Evolutionary conservation across 1,139 yeast genomes (phyloP).

Genomic region (Taphrina flavorubra): DNA sequence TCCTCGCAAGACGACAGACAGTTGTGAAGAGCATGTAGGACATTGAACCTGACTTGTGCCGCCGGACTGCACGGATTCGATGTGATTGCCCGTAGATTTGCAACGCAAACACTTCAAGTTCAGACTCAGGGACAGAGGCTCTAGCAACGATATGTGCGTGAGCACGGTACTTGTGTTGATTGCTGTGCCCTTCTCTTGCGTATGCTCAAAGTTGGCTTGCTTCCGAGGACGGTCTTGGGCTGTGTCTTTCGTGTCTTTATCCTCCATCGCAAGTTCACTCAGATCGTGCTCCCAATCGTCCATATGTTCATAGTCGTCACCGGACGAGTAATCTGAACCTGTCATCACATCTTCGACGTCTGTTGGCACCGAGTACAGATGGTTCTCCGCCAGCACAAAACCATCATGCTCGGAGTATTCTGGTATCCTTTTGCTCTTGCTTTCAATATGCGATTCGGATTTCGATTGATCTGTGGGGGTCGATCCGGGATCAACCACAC

Average conservation of each 20-base stretch:
- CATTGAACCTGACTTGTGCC: slow-evolving; percentile 46
- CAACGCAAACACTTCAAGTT: slow-evolving; percentile 54
- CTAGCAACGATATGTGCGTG: slow-evolving; percentile 52
- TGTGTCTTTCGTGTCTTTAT: not conserved
- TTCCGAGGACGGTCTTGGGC: not conserved
- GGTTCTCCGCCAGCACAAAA: slow-evolving; percentile 12
- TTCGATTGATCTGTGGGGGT: not conserved
- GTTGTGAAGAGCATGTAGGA: slow-evolving; percentile 21
- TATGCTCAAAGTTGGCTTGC: not conserved
- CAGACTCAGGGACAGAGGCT: slow-evolving; percentile 51
- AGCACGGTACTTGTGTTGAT: slow-evolving; percentile 48
- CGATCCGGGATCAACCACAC: not conserved
- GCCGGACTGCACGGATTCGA: slow-evolving; percentile 15
- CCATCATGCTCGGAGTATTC: slow-evolving; percentile 19
- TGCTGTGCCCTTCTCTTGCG: slow-evolving; percentile 29
- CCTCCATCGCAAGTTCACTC: not conserved
- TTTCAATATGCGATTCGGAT: not conserved
- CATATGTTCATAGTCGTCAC: slow-evolving; percentile 33
- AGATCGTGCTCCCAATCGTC: slow-evolving; percentile 33
- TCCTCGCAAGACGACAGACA: slow-evolving; percentile 21
- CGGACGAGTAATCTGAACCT: slow-evolving; percentile 13
- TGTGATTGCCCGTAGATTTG: slow-evolving; percentile 49
- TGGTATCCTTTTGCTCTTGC: not conserved
- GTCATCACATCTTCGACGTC: not conserved
- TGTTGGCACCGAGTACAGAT: slow-evolving; percentile 14